A percentile compares a stretch with the other conserved stretches of the same genome.
Evolutionary conservation across 306 rosid genomes (phyloP).

Genomic region (Luffa acutangula): DNA sequence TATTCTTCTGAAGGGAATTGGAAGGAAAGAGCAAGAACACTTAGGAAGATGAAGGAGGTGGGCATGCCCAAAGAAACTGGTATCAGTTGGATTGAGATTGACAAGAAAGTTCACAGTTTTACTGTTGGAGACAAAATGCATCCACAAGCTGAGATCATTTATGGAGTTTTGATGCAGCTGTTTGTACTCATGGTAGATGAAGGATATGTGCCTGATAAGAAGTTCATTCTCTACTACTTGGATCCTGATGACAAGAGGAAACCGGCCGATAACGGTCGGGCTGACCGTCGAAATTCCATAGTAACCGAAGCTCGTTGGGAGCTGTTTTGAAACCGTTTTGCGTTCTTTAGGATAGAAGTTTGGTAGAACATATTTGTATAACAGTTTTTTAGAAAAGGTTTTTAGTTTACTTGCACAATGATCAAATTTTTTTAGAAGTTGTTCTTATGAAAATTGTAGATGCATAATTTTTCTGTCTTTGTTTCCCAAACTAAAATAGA

Average conservation of each 20-base stretch:
- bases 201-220: constrained; percentile 70
- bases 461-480: too few species aligned
- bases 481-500: too few species aligned
- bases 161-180: constrained; percentile 38
- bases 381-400: not conserved
- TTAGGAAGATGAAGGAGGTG: constrained; percentile 70
- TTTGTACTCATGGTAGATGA: constrained; percentile 55
- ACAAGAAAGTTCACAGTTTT: constrained; percentile 60
- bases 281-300: not conserved
- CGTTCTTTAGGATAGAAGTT: not conserved
- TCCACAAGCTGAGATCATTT: constrained; percentile 48
- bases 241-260: constrained; percentile 31
- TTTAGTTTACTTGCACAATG: not conserved
- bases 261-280: not conserved
- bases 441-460: not conserved
- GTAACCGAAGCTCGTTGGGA: not conserved
- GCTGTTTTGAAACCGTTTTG: not conserved
- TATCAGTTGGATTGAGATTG: constrained; percentile 71
- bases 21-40: constrained; percentile 73
- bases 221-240: constrained; percentile 40
- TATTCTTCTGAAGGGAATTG: constrained; percentile 76
- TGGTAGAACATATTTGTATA: not conserved
- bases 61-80: constrained; percentile 71
- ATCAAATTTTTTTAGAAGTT: not conserved
- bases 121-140: constrained; percentile 67